Evolutionary conservation across 1,284 basidiomycete species (phyloP).

Genomic region (Tilletia indica): DNA sequence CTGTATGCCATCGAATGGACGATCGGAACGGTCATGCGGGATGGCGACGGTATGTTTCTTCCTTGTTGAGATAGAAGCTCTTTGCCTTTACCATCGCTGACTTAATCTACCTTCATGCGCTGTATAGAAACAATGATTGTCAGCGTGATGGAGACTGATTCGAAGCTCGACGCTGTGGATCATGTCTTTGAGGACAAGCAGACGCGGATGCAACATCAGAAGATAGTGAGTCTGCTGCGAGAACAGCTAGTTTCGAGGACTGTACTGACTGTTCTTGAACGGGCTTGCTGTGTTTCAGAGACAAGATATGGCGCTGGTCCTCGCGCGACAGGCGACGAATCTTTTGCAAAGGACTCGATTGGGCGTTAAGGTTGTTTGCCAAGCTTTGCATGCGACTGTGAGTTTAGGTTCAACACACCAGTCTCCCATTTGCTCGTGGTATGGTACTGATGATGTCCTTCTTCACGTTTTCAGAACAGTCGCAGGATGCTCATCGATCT

Average conservation of each 20-base stretch:
- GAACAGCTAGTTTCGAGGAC: background rate
- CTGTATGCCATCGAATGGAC: conserved; percentile 60
- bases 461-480: conserved; percentile 64
- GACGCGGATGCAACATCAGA: conserved; percentile 76
- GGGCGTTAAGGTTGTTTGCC: conserved; percentile 81
- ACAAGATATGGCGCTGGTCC: conserved; percentile 80
- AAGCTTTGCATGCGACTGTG: conserved; percentile 78
- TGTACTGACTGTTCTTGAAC: background rate
- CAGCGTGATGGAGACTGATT: conserved; percentile 87
- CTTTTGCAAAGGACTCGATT: conserved; percentile 85
- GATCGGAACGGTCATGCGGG: conserved; percentile 89
- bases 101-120: background rate
- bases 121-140: conserved; percentile 60
- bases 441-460: background rate
- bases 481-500: conserved; percentile 86
- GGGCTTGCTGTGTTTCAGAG: conserved; percentile 61
- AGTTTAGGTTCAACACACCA: background rate
- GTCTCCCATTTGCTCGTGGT: background rate
- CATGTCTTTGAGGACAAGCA: conserved; percentile 64
- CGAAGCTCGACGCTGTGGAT: conserved; percentile 63
- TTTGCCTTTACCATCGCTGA: background rate
- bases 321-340: conserved; percentile 77
- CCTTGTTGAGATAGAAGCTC: background rate
- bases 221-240: conserved; percentile 67
- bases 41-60: conserved; percentile 79